Conservation (phyloP, 2,329 filamentous ascomycete genomes). For the Colletotrichum sp. region DNA sequence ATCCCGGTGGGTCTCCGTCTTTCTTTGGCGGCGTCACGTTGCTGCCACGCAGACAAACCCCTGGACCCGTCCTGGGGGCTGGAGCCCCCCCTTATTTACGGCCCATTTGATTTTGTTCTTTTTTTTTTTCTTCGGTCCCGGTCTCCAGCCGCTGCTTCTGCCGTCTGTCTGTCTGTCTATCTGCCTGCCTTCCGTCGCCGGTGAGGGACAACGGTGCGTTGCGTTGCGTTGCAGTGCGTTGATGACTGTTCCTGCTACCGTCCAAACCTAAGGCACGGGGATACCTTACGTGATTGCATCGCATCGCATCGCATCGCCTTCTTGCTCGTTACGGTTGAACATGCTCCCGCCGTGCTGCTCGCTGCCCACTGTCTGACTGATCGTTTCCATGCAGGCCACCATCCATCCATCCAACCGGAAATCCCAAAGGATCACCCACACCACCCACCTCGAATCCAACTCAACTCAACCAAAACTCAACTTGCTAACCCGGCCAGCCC, state of each 20-base stretch:
- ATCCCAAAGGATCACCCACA: neutral
- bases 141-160: neutral
- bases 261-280: neutral
- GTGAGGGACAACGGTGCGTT: neutral
- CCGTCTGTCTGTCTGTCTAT: neutral
- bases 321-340: neutral
- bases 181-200: neutral
- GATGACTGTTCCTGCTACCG: neutral
- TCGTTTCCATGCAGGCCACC: conserved; percentile 8
- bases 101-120: neutral
- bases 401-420: neutral
- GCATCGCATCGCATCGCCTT: neutral
- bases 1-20: neutral
- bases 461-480: neutral
- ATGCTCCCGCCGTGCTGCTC: neutral
- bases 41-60: conserved; percentile 17
- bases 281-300: neutral
- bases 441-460: neutral
- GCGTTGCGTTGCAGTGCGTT: neutral
- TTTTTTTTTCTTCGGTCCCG: neutral
- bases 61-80: neutral
- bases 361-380: neutral
- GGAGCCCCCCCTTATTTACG: neutral
- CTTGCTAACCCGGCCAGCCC: neutral
- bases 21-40: conserved; percentile 20